Conservation (phyloP, 768 basidiomycete genomes). For the Amanita rubescens region DNA sequence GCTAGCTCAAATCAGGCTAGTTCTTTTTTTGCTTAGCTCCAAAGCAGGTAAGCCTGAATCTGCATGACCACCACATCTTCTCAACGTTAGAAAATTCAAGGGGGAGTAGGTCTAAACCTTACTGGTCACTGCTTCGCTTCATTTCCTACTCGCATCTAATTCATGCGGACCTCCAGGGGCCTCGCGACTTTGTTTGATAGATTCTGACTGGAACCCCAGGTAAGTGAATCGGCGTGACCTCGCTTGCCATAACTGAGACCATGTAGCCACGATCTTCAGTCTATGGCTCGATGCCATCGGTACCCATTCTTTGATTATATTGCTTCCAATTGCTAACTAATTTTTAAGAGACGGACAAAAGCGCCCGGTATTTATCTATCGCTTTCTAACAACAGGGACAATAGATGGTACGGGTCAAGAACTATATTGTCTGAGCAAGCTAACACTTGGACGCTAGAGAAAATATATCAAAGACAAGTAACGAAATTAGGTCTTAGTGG, state of each 20-base stretch:
- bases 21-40: slow-evolving; percentile 87
- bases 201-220: slow-evolving; percentile 96
- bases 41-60: slow-evolving; percentile 53
- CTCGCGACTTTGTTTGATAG: slow-evolving; percentile 78
- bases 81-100: slow-evolving; percentile 23
- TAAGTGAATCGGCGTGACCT: slow-evolving; percentile 14
- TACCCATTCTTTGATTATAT: slow-evolving; percentile 23
- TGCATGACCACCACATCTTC: background rate
- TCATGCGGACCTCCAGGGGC: slow-evolving; percentile 38
- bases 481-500: slow-evolving; percentile 89
- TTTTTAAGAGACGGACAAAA: slow-evolving; percentile 83
- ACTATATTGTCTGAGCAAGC: too few species aligned
- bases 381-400: slow-evolving; percentile 78
- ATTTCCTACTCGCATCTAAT: background rate
- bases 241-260: background rate
- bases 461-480: slow-evolving; percentile 90
- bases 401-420: slow-evolving; percentile 62
- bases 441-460: slow-evolving; percentile 41
- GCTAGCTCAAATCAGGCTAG: slow-evolving; percentile 26
- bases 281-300: slow-evolving; percentile 97
- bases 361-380: slow-evolving; percentile 82
- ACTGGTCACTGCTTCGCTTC: slow-evolving; percentile 43
- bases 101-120: slow-evolving; percentile 90
- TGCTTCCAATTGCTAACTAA: slow-evolving; percentile 9
- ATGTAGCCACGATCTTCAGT: slow-evolving; percentile 80